Percentiles rank a stretch among this genome's conserved stretches.
phyloP scores from a whole-genome alignment of 331 rosid species.

The Rosa hybrid region DNA sequence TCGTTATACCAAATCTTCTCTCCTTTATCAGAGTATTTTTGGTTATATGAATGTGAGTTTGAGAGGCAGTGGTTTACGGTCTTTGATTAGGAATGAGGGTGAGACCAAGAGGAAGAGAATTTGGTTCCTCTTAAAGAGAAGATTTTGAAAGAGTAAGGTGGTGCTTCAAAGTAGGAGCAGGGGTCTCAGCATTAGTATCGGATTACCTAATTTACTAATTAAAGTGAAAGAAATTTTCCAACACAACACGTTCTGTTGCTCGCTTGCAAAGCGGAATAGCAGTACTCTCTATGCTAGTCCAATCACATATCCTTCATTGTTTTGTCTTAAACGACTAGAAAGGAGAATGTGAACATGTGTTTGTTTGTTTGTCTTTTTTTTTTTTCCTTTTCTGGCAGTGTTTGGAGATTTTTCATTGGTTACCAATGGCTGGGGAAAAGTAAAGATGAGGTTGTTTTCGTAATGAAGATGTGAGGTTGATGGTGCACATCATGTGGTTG shows the following conservation, averaged over 20 bases:
- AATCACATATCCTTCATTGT: not conserved
- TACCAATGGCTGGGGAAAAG: not conserved
- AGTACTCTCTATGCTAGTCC: not conserved
- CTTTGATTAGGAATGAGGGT: not conserved
- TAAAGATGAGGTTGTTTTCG: not conserved
- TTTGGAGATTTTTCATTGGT: not conserved
- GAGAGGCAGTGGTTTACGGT: not conserved
- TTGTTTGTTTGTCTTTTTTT: too few species aligned
- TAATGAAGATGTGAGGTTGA: not conserved
- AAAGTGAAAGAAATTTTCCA: not conserved
- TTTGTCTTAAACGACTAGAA: not conserved
- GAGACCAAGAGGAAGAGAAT: constrained; percentile 24
- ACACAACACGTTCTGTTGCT: not conserved
- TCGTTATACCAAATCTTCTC: not conserved
- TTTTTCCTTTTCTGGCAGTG: too few species aligned
- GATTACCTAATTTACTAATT: constrained; percentile 19
- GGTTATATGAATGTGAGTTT: not conserved
- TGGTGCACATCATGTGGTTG: not conserved
- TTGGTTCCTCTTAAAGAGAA: constrained; percentile 30
- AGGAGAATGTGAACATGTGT: not conserved
- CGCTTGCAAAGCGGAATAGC: not conserved
- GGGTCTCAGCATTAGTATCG: constrained; percentile 12
- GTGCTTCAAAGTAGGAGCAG: constrained; percentile 36
- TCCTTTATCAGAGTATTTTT: not conserved
- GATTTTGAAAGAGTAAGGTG: constrained; percentile 27